Conservation (phyloP, 2,329 filamentous ascomycete genomes). For the Venturia oleaginea region DNA sequence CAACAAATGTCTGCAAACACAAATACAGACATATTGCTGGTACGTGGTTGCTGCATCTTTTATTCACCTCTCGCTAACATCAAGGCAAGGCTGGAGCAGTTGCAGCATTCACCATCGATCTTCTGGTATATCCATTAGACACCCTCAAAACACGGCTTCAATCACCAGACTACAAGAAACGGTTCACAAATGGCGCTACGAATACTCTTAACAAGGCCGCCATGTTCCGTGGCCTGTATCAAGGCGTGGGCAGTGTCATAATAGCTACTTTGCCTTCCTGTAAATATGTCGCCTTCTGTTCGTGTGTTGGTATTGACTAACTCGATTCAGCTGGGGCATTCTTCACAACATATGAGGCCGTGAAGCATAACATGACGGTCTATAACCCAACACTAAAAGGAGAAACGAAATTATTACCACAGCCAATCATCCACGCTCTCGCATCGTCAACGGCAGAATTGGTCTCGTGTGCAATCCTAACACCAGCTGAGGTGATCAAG, state of each 20-base stretch:
- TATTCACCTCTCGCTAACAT: neutral
- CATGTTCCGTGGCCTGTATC: slow-evolving; percentile 68
- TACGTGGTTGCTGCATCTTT: slow-evolving; percentile 27
- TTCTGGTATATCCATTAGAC: slow-evolving; percentile 79
- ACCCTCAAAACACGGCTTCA: slow-evolving; percentile 84
- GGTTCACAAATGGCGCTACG: slow-evolving; percentile 51
- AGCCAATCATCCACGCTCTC: slow-evolving; percentile 60
- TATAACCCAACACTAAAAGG: slow-evolving; percentile 36
- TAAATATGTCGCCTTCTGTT: slow-evolving; percentile 27
- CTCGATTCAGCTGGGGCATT: slow-evolving; percentile 62
- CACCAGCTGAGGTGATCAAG: slow-evolving; percentile 84
- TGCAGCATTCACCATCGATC: slow-evolving; percentile 77
- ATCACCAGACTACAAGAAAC: slow-evolving; percentile 61
- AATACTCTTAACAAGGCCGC: slow-evolving; percentile 45
- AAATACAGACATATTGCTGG: slow-evolving; percentile 48
- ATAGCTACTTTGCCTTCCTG: slow-evolving; percentile 82
- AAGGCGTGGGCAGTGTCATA: slow-evolving; percentile 77
- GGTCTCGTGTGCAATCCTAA: slow-evolving; percentile 77
- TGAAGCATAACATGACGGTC: slow-evolving; percentile 54
- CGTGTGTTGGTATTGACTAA: neutral
- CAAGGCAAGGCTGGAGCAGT: slow-evolving; percentile 67
- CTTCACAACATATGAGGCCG: slow-evolving; percentile 80
- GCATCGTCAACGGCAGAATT: slow-evolving; percentile 72
- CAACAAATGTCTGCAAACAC: slow-evolving; percentile 25
- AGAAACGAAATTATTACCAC: slow-evolving; percentile 40